These are phyloP conservation scores for Yamadazyma siamensis DNA, from an alignment of 1,139 yeast species.

Conservation along the genomic window DNA sequence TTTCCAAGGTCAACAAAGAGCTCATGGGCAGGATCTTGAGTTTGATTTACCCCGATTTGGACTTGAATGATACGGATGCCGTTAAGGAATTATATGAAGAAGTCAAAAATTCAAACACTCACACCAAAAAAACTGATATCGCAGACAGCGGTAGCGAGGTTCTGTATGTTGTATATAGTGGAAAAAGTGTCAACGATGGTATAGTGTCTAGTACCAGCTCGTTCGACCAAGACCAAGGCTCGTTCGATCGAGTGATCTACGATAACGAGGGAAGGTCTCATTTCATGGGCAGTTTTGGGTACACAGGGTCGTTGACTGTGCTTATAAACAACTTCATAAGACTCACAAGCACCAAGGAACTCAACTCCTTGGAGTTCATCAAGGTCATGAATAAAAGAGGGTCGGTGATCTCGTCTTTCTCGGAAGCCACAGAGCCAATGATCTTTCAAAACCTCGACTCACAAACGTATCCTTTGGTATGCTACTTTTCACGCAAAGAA, in stretches of 20 bases:
- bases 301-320: slow-evolving; percentile 9
- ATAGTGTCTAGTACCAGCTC: slow-evolving; percentile 6
- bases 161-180: slow-evolving; percentile 7
- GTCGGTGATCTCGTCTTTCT: slow-evolving; percentile 9
- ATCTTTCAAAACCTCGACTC: slow-evolving; percentile 2
- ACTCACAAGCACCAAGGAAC: slow-evolving; percentile 7
- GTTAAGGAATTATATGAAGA: slow-evolving; percentile 24
- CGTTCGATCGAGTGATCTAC: slow-evolving; percentile 13
- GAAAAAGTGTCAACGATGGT: slow-evolving; percentile 10
- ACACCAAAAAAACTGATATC: slow-evolving; percentile 23
- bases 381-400: slow-evolving; percentile 11
- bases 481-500: slow-evolving; percentile 22
- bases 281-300: slow-evolving; percentile 15
- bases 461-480: slow-evolving; percentile 11
- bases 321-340: slow-evolving; percentile 9
- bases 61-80: slow-evolving; percentile 33
- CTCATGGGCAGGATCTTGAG: slow-evolving; percentile 28
- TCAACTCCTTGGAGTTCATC: slow-evolving; percentile 9
- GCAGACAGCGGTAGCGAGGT: slow-evolving; percentile 1
- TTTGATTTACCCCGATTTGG: slow-evolving; percentile 39
- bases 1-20: slow-evolving; percentile 34
- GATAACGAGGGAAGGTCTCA: slow-evolving; percentile 15
- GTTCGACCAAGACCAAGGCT: slow-evolving; percentile 5
- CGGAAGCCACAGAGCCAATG: slow-evolving; percentile 5
- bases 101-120: slow-evolving; percentile 26